Conservation (phyloP, 2,329 filamentous ascomycete genomes). For the Orbilia oligospora region DNA sequence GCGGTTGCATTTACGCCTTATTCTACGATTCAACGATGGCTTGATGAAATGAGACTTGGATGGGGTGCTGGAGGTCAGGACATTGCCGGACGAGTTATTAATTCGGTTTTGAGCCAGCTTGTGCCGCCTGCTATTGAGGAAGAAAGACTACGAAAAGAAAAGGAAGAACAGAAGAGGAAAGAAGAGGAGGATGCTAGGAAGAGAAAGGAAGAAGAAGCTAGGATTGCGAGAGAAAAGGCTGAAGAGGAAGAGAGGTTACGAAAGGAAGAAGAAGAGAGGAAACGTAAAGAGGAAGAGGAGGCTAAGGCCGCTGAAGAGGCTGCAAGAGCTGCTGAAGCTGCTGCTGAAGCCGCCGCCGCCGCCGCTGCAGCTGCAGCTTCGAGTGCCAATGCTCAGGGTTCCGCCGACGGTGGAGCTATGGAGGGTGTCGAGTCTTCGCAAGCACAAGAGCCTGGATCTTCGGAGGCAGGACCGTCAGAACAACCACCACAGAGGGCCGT, state of each 20-base stretch:
- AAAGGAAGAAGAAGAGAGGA: constrained; percentile 79
- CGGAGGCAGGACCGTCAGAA: constrained; percentile 68
- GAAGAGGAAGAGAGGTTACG: constrained; percentile 78
- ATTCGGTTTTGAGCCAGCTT: constrained; percentile 79
- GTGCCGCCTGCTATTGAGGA: constrained; percentile 87
- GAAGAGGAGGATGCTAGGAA: constrained; percentile 75
- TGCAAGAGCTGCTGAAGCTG: constrained; percentile 70
- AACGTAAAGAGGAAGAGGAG: constrained; percentile 75
- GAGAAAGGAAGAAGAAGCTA: constrained; percentile 77
- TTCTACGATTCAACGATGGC: constrained; percentile 83
- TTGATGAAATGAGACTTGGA: constrained; percentile 88
- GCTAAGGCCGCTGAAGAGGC: constrained; percentile 75
- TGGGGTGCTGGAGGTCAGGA: constrained; percentile 80
- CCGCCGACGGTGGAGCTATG: constrained; percentile 73
- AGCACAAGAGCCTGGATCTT: constrained; percentile 66
- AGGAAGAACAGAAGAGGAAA: constrained; percentile 71
- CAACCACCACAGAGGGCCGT: constrained; percentile 76
- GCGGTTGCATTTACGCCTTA: constrained; percentile 79
- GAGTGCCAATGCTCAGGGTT: constrained; percentile 51
- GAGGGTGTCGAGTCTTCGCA: constrained; percentile 78
- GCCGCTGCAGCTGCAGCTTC: constrained; percentile 68
- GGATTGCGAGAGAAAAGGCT: constrained; percentile 77
- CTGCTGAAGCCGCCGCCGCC: constrained; percentile 70
- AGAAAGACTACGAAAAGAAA: constrained; percentile 79
- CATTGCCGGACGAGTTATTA: constrained; percentile 77